Conservation (phyloP, 805 yeast genomes). For the Hanseniaspora thailandica region DNA sequence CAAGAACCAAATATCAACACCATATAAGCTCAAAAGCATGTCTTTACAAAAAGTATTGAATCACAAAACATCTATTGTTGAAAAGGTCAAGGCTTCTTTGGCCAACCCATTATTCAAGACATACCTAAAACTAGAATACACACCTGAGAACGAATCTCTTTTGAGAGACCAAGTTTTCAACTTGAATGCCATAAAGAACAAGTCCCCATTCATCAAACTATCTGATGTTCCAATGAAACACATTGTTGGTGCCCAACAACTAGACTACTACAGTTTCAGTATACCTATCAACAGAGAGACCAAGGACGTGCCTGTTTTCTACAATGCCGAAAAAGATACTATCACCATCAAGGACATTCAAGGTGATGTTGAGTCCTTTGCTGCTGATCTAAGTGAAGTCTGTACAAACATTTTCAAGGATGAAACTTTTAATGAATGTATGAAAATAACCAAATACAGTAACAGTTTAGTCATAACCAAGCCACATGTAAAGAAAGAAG, state of each 20-base stretch:
- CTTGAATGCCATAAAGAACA: neutral
- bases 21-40: neutral
- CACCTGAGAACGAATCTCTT: conserved; percentile 2
- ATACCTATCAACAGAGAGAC: neutral
- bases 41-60: neutral
- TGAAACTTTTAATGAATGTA: neutral
- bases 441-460: neutral
- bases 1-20: neutral
- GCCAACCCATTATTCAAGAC: conserved; percentile 3
- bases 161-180: conserved; percentile 1
- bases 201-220: conserved; percentile 6
- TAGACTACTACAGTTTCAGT: neutral
- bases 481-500: neutral
- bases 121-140: conserved; percentile 8
- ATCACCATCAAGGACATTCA: conserved; percentile 2
- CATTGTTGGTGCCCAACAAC: conserved; percentile 1
- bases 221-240: neutral
- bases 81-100: conserved; percentile 5
- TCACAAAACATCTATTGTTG: conserved; percentile 3
- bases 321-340: neutral
- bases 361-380: conserved; percentile 1
- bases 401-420: conserved; percentile 4
- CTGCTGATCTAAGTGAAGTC: neutral
- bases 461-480: neutral
- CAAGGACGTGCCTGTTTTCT: conserved; percentile 3